Evolutionary conservation across 805 yeast species (phyloP).

Genomic region (Phaffomyces thermotolerans): DNA sequence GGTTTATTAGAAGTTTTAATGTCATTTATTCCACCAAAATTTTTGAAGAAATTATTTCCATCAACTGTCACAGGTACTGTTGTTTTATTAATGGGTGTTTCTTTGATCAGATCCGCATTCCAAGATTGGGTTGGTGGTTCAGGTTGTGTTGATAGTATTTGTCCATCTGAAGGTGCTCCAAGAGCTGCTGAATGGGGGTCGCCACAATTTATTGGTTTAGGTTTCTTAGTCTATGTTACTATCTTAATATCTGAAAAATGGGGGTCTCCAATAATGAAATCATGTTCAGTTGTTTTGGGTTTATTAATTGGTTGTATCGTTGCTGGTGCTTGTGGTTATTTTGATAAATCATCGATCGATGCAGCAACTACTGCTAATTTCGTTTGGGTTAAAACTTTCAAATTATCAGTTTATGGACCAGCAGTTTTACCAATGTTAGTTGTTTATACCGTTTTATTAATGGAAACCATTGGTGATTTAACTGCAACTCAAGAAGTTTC

Average conservation of each 20-base stretch:
- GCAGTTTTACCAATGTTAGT: conserved; percentile 80
- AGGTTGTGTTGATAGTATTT: conserved; percentile 45
- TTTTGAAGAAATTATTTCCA: conserved; percentile 72
- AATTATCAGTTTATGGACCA: conserved; percentile 72
- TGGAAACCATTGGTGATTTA: conserved; percentile 92
- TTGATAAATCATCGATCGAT: conserved; percentile 48
- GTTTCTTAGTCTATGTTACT: conserved; percentile 70
- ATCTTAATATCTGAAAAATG: conserved; percentile 75
- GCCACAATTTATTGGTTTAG: conserved; percentile 83
- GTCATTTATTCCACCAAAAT: conserved; percentile 71
- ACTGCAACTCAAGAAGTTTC: conserved; percentile 93
- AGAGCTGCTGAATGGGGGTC: conserved; percentile 71
- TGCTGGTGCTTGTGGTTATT: conserved; percentile 88
- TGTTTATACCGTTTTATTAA: conserved; percentile 70
- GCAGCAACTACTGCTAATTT: conserved; percentile 81
- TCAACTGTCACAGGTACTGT: conserved; percentile 91
- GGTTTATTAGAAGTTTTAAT: conserved; percentile 63
- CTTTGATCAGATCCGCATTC: conserved; percentile 66
- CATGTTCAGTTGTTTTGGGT: conserved; percentile 87
- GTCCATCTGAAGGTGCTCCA: conserved; percentile 47
- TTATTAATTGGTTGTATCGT: conserved; percentile 83
- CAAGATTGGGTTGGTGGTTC: conserved; percentile 87
- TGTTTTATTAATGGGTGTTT: conserved; percentile 74
- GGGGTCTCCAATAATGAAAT: conserved; percentile 92
- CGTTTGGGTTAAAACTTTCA: conserved; percentile 83